Base-by-base conservation (phyloP, 2,329 filamentous ascomycete species). In the Plenodomus tracheiphilus region DNA sequence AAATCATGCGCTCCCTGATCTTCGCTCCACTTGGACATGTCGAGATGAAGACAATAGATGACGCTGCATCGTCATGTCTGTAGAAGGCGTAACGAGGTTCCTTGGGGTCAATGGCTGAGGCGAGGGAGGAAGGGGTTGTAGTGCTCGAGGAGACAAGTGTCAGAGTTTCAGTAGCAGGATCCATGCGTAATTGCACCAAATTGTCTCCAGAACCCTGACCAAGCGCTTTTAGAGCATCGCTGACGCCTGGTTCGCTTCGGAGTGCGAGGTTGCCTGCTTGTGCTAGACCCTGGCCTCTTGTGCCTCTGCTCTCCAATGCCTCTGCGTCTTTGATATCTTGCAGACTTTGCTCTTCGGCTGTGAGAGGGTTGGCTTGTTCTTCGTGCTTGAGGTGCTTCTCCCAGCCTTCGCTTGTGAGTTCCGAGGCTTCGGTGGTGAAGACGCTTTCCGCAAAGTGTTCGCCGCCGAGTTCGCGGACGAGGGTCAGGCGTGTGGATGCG, bases 1-100 rank as follows among this genome's bases (percentile, higher is more conserved):
- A 94, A 65, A 94, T 74, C 90, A 95, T 95, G 56, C 89, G 81
- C 74, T 88, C 87, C 76, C 90, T 92, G 76, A 94, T 88, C 74
- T 85, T 89, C 43, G 80, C 84, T 21, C 77, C 81, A 0, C 82
- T 76, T 0, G 90, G 90, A 70, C 88, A 91, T 5, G 89, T 93
- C 75, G 91, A 93, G 68, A 94, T 85, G 76, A 94, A 94, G 5
- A 93, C 78, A 40, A 93, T 76, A 2, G 77, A 80, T 43, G 78
- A 75, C 53, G 84, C 61, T 2, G 66, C 74, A 36, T 80, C 80
- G 64, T 87, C 81, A 70, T 85, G 88, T 21, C 85, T 81, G 77
- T 87, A 94, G 69, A 94, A 91, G 6, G 85, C 87, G 70, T 90
- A 93, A 37, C 89, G 81, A 4, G 89, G 89, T 70, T 91, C 87